phyloP scores from a whole-genome alignment of 2,329 filamentous ascomycete genomes.

The Neofusicoccum umdonicola region DNA sequence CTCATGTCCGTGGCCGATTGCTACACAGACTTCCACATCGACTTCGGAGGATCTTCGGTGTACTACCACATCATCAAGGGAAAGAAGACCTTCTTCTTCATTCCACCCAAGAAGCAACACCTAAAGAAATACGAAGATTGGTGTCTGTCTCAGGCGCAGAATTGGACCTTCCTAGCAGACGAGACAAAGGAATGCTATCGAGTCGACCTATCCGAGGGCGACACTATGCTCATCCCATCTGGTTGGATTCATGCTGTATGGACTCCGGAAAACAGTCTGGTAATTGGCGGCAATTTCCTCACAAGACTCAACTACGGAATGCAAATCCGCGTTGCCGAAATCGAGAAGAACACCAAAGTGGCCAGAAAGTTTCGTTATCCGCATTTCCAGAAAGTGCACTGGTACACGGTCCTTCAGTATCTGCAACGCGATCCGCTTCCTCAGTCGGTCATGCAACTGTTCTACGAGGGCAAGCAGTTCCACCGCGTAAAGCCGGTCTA shows the following conservation, averaged over 20 bases:
- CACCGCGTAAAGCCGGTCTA: constrained; percentile 56
- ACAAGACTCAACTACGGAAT: constrained; percentile 64
- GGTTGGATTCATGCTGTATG: constrained; percentile 72
- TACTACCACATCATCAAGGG: constrained; percentile 69
- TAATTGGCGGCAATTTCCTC: constrained; percentile 70
- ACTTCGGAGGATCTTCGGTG: constrained; percentile 69
- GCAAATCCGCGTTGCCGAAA: constrained; percentile 64
- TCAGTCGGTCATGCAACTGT: constrained; percentile 52
- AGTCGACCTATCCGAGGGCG: constrained; percentile 63
- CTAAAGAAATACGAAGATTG: constrained; percentile 70
- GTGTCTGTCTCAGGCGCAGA: constrained; percentile 66
- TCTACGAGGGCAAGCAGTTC: constrained; percentile 57
- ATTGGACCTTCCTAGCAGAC: constrained; percentile 63
- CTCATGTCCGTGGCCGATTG: constrained; percentile 70
- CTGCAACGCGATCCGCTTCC: constrained; percentile 64
- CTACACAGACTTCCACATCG: constrained; percentile 71
- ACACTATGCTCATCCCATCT: constrained; percentile 69
- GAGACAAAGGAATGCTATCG: constrained; percentile 66
- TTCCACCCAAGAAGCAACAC: constrained; percentile 65
- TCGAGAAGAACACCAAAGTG: constrained; percentile 67
- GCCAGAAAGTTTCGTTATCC: constrained; percentile 66
- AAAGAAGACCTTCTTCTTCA: constrained; percentile 70
- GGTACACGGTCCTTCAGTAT: constrained; percentile 65
- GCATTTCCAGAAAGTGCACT: constrained; percentile 68
- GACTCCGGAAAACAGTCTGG: constrained; percentile 67